These are phyloP conservation scores for Umbilicaria muhlenbergii DNA, from an alignment of 495 filamentous ascomycete species.

Conservation along the genomic window DNA sequence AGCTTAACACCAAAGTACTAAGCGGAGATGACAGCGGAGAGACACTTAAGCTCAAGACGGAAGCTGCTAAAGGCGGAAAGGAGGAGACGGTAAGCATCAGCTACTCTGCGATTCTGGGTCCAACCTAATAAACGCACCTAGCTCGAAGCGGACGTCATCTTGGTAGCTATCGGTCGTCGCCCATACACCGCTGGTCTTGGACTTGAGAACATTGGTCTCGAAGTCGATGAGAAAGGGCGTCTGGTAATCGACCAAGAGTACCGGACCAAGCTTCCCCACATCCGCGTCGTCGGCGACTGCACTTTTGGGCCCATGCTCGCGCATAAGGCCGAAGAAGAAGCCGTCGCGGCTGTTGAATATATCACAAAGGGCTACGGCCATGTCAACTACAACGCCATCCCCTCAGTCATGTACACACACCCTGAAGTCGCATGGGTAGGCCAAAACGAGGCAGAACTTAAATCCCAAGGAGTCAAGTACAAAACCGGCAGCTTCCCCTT, in stretches of 20 bases:
- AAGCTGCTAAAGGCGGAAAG: slow-evolving; percentile 94
- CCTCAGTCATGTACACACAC: slow-evolving; percentile 98
- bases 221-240: slow-evolving; percentile 85
- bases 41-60: slow-evolving; percentile 61
- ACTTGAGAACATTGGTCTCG: slow-evolving; percentile 86
- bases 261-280: slow-evolving; percentile 91
- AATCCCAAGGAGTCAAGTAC: slow-evolving; percentile 79
- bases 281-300: slow-evolving; percentile 89
- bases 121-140: slow-evolving; percentile 15
- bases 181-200: slow-evolving; percentile 86
- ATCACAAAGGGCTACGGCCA: slow-evolving; percentile 95
- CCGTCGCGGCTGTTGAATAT: slow-evolving; percentile 84
- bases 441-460: slow-evolving; percentile 91
- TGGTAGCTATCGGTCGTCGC: slow-evolving; percentile 90
- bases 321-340: slow-evolving; percentile 99
- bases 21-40: slow-evolving; percentile 68
- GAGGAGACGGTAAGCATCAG: slow-evolving; percentile 52
- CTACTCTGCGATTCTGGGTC: slow-evolving; percentile 1
- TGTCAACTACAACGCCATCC: slow-evolving; percentile 97
- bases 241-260: slow-evolving; percentile 96
- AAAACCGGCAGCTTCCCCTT: slow-evolving; percentile 89
- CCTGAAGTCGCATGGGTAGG: slow-evolving; percentile 98
- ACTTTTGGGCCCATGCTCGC: slow-evolving; percentile 99
- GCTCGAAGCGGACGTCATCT: slow-evolving; percentile 90
- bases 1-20: slow-evolving; percentile 87